Base-by-base conservation (phyloP, 225 moss, liverwort and hornwort genomes). In the Rhytidiadelphus loreus region DNA sequence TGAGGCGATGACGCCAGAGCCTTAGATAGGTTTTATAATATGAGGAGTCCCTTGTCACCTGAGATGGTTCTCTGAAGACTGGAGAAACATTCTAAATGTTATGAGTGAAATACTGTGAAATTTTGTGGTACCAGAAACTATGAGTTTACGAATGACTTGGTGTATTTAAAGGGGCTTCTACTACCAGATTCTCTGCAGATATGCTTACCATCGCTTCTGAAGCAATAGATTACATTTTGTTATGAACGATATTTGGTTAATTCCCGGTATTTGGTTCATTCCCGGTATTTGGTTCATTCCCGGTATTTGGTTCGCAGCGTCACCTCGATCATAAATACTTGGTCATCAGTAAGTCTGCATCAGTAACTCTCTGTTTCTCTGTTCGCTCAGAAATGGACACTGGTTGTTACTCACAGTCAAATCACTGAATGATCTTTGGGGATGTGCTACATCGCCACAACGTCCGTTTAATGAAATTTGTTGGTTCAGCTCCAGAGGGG, bases 1-100 rank as follows among this genome's bases (percentile, higher is more conserved):
- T 81, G 96, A 96, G 92, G 96, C 94, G 86, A 96, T 98, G 98
- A 89, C 90, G 82, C 93, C 95, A 56, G 98, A 98, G 87, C 71
- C 90, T 64, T 98, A 94, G 92, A 68, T 60, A 82, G 73, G 26
- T 88, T 84, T 30, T 69, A 18, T 62, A 70, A 55, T 56, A 86
- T 85, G 80, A 73, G 63, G 72, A 86, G 56, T 84, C 74, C 55
- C 68, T 80, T 83, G 26, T 66, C 19, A 59, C 57, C 56, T 63
- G 75, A 87, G 76, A 80, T 87, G 83, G 76, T 5, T 44, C 59
- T 79, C 44, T 79, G 84, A 83, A 55, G 73, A 37, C 22, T 57
- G 58, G 55, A 66, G 72, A 78, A 28, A 48, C 56, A 44, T 56
- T 57, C 50, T 77, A 72, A 71, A 72, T 64, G 81, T 12, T 77